Evolutionary conservation across 257 asterid genomes (phyloP).

Genomic region (Lycium barbarum): DNA sequence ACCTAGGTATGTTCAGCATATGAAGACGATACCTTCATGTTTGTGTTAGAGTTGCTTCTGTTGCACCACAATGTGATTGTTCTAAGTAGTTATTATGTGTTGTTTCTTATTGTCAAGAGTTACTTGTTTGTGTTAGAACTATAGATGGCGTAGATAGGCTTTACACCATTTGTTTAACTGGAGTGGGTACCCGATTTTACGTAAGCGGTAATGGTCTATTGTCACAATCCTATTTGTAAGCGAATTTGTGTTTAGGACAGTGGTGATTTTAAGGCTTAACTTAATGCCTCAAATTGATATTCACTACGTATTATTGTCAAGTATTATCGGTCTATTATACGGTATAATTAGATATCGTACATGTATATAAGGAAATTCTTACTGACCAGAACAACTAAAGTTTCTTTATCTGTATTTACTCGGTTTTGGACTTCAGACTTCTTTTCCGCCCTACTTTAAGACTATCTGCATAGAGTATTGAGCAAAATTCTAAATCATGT

Average conservation of each 20-base stretch:
- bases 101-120: not conserved
- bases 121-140: not conserved
- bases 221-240: too few relatives aligned
- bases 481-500: not conserved
- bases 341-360: not conserved
- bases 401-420: not conserved
- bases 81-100: not conserved
- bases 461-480: not conserved
- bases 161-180: not conserved
- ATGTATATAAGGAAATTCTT: not conserved
- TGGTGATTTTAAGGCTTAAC: not conserved
- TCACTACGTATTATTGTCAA: not conserved
- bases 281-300: not conserved
- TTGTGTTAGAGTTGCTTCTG: too few relatives aligned
- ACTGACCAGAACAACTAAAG: not conserved
- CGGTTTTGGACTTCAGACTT: not conserved
- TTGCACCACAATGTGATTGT: not conserved
- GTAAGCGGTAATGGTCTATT: not conserved
- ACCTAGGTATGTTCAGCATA: conserved; percentile 25
- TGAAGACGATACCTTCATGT: conserved; percentile 20
- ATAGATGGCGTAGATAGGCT: not conserved
- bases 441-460: not conserved
- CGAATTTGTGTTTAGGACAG: not conserved
- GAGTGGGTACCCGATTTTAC: not conserved
- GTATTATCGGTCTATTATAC: not conserved